Evolutionary conservation across 345 rosid genomes (phyloP).

Genomic region (Salix arbutifolia): DNA sequence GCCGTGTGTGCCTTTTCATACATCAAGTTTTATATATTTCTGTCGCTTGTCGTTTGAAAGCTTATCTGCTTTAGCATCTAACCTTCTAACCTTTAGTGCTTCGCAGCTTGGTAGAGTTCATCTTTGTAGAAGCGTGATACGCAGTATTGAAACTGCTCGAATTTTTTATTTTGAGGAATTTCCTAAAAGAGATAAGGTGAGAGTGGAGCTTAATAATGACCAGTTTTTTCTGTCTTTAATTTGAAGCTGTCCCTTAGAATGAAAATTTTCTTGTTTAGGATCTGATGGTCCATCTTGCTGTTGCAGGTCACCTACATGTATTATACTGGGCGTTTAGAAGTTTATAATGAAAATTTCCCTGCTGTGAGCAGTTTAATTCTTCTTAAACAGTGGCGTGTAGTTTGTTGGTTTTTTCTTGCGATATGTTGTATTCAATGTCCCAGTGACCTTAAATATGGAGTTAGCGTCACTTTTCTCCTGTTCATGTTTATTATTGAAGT

Average conservation of each 20-base stretch:
- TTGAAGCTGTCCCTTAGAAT: not conserved
- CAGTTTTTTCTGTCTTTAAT: not conserved
- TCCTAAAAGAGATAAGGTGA: constrained; percentile 85
- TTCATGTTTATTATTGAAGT: too few relatives aligned
- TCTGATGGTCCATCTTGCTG: constrained; percentile 12
- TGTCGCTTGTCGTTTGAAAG: constrained; percentile 9
- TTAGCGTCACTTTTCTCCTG: too few relatives aligned
- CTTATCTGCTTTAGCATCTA: not conserved
- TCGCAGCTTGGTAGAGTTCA: constrained; percentile 97
- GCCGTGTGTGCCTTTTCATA: not conserved
- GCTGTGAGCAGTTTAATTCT: constrained; percentile 66
- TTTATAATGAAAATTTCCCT: constrained; percentile 89
- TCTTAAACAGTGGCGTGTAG: too few relatives aligned
- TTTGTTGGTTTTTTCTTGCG: too few relatives aligned
- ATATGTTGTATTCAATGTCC: too few relatives aligned
- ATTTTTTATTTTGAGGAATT: constrained; percentile 97
- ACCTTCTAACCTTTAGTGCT: not conserved
- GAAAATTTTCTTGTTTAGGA: not conserved
- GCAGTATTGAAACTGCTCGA: constrained; percentile 96
- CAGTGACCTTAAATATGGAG: too few relatives aligned
- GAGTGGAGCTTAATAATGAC: not conserved
- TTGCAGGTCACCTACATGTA: constrained; percentile 96
- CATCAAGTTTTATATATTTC: not conserved
- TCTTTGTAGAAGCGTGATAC: constrained; percentile 94
- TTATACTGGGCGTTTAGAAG: constrained; percentile 97